Conservation (phyloP, 1,139 yeast genomes). For the Geotrichum macrosporum region DNA sequence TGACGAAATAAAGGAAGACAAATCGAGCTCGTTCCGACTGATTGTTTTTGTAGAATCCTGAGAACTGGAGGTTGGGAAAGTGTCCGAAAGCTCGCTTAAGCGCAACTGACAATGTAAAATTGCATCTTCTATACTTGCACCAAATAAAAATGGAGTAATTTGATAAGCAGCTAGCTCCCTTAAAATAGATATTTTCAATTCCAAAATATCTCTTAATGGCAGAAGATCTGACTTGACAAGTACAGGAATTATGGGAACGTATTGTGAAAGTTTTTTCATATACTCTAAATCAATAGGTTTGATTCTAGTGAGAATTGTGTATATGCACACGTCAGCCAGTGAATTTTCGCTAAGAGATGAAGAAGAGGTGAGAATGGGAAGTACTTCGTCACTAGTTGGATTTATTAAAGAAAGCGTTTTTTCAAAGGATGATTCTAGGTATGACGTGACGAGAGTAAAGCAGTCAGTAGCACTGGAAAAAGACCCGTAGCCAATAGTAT, state of each 20-base stretch:
- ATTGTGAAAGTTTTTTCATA: constrained; percentile 27
- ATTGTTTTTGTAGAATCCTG: neutral
- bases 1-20: neutral
- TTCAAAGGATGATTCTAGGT: constrained; percentile 30
- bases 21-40: neutral
- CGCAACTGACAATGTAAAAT: constrained; percentile 17
- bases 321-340: constrained; percentile 36
- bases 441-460: constrained; percentile 26
- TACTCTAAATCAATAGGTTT: constrained; percentile 30
- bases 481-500: constrained; percentile 28
- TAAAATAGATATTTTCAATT: constrained; percentile 27
- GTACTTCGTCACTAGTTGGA: constrained; percentile 26
- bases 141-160: constrained; percentile 32
- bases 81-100: constrained; percentile 4
- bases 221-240: constrained; percentile 31
- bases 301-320: constrained; percentile 27
- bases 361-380: constrained; percentile 30
- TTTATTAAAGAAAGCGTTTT: constrained; percentile 33
- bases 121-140: constrained; percentile 27
- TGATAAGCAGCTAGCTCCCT: constrained; percentile 25
- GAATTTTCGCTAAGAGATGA: constrained; percentile 31
- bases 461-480: constrained; percentile 23
- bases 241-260: constrained; percentile 34
- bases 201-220: constrained; percentile 23
- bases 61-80: too few species aligned